A percentile compares a stretch with the other conserved stretches of the same genome.
Evolutionary conservation across 495 filamentous ascomycete species (phyloP).

Genomic region (Acidomyces sp.): DNA sequence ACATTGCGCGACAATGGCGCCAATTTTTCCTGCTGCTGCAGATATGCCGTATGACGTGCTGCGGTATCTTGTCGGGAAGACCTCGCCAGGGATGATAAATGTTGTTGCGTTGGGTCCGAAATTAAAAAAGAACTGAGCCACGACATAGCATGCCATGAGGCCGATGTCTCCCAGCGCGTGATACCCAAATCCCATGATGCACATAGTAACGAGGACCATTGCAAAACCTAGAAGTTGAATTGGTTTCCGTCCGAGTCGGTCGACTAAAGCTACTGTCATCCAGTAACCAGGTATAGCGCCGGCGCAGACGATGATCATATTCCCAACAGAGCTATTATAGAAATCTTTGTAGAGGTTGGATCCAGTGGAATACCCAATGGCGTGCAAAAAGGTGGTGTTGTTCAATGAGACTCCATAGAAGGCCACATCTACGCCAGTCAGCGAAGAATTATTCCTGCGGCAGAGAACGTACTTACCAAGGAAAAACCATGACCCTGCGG

Average conservation of each 20-base stretch:
- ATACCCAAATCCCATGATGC: slow-evolving; percentile 12
- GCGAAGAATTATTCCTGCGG: no score
- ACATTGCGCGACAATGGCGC: slow-evolving; percentile 46
- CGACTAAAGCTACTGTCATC: slow-evolving; percentile 27
- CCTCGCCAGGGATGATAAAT: slow-evolving; percentile 79
- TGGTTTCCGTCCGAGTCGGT: slow-evolving; percentile 26
- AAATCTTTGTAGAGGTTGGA: slow-evolving; percentile 22
- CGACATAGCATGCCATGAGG: slow-evolving; percentile 58
- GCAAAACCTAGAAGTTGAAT: slow-evolving; percentile 27
- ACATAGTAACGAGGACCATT: slow-evolving; percentile 27
- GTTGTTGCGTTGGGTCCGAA: slow-evolving; percentile 77
- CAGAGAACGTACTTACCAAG: no score
- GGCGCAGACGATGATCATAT: slow-evolving; percentile 28
- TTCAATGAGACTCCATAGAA: slow-evolving; percentile 75
- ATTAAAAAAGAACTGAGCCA: slow-evolving; percentile 80
- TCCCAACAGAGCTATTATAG: slow-evolving; percentile 25
- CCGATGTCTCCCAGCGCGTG: slow-evolving; percentile 19
- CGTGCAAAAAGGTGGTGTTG: slow-evolving; percentile 33
- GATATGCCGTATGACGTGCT: slow-evolving; percentile 73
- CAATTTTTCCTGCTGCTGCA: slow-evolving; percentile 68
- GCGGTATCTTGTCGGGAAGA: slow-evolving; percentile 75
- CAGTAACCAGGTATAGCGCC: slow-evolving; percentile 31
- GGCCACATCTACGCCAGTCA: no score
- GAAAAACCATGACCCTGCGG: slow-evolving; percentile 69
- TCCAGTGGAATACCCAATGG: slow-evolving; percentile 22